A percentile compares a stretch with the other conserved stretches of the same genome.
phyloP scores from a whole-genome alignment of 306 rosid genomes.

The Hippophae rhamnoides region DNA sequence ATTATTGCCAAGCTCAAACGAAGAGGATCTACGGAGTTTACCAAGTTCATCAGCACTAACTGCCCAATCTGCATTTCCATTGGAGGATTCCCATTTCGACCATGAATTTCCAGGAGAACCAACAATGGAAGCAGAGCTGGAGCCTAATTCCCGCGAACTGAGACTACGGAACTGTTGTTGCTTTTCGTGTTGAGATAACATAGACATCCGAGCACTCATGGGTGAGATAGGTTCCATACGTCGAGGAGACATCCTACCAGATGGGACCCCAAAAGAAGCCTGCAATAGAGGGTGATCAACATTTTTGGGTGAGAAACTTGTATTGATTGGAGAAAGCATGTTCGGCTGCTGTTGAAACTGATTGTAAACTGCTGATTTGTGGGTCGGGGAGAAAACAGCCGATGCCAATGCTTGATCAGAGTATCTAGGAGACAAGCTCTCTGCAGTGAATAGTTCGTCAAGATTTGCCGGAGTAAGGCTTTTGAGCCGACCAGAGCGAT shows the following conservation, averaged over 20 bases:
- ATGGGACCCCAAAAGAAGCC: constrained; percentile 57
- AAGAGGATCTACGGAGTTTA: constrained; percentile 34
- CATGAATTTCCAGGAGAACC: constrained; percentile 61
- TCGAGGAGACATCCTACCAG: constrained; percentile 89
- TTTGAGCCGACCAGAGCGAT: constrained; percentile 53
- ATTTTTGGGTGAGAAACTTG: constrained; percentile 57
- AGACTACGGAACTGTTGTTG: constrained; percentile 54
- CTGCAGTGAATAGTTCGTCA: constrained; percentile 72
- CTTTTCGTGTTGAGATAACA: constrained; percentile 56
- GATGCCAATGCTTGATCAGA: constrained; percentile 53
- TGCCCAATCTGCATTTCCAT: constrained; percentile 64
- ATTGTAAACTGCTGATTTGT: constrained; percentile 58
- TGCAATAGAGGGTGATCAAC: constrained; percentile 57
- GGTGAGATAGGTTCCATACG: constrained; percentile 71
- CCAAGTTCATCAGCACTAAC: constrained; percentile 45
- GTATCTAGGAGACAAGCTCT: constrained; percentile 61
- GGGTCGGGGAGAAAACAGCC: constrained; percentile 59
- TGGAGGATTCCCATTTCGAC: constrained; percentile 79
- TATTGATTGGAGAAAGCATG: constrained; percentile 64
- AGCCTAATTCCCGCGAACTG: constrained; percentile 65
- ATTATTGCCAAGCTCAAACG: constrained; percentile 50
- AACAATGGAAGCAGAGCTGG: constrained; percentile 33
- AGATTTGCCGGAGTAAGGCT: constrained; percentile 74
- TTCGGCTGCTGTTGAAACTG: constrained; percentile 83
- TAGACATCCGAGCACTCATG: constrained; percentile 46